These are phyloP conservation scores for Laburnicola sp. DNA, from an alignment of 2,329 filamentous ascomycete species.

Conservation along the genomic window DNA sequence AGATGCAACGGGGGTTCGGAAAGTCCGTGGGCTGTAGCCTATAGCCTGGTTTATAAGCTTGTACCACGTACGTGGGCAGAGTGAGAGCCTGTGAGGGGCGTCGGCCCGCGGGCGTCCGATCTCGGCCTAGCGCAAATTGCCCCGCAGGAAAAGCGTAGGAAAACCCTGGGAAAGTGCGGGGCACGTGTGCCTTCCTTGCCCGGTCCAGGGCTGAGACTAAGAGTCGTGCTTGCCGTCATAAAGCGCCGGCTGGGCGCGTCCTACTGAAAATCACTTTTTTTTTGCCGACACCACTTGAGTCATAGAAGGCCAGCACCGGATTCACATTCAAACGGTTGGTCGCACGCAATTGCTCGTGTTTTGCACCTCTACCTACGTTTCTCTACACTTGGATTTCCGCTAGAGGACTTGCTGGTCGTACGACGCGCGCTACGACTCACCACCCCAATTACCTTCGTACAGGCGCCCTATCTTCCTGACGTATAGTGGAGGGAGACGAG, in stretches of 20 bases:
- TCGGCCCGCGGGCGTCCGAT: not conserved
- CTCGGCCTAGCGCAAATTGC: constrained; percentile 3
- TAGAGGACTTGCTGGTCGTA: no score
- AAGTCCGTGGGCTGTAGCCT: no score
- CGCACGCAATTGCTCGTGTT: no score
- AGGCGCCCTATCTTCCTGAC: no score
- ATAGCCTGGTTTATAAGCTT: not conserved
- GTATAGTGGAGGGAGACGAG: not conserved
- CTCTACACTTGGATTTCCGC: no score
- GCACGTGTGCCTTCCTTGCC: no score
- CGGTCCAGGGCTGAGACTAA: no score
- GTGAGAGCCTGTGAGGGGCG: no score
- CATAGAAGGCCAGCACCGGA: no score
- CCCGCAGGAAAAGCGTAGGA: constrained; percentile 1
- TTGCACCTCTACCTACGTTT: no score
- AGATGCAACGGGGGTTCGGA: no score
- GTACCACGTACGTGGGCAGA: not conserved
- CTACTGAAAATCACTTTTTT: constrained; percentile 8
- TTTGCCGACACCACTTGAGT: constrained; percentile 5
- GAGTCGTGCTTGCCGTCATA: constrained; percentile 16
- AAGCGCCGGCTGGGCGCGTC: constrained; percentile 6
- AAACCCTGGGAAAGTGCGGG: not conserved
- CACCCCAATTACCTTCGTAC: not conserved
- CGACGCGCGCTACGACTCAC: not conserved
- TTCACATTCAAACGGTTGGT: no score